phyloP scores from a whole-genome alignment of 2,329 filamentous ascomycete genomes.

The Claviceps pazoutovae region DNA sequence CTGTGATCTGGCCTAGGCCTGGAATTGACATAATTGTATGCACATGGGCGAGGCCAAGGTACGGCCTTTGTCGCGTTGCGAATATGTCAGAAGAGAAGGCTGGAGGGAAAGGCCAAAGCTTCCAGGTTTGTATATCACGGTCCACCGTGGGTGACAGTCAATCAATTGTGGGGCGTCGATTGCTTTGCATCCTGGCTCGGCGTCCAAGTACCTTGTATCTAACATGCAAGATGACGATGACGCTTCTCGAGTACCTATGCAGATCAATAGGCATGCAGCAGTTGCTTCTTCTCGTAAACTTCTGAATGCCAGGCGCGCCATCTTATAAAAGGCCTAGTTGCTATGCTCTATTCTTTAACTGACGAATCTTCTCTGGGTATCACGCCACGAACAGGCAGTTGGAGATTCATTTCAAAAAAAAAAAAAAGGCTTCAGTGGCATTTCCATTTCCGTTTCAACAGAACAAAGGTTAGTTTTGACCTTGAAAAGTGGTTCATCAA shows the following conservation, averaged over 20 bases:
- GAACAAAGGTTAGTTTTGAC: too few relatives aligned
- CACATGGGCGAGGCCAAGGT: constrained; percentile 16
- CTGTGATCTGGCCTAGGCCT: constrained; percentile 54
- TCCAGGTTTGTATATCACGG: too few relatives aligned
- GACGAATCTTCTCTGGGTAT: constrained; percentile 3
- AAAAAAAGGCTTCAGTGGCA: background rate
- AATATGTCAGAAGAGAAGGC: background rate
- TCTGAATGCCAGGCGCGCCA: background rate
- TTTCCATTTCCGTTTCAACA: too few relatives aligned
- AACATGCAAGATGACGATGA: too few relatives aligned
- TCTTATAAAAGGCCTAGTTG: background rate
- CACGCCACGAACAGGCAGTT: background rate
- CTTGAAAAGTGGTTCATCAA: too few relatives aligned
- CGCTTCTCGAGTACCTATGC: too few relatives aligned
- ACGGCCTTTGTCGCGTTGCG: background rate
- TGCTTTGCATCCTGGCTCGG: too few relatives aligned
- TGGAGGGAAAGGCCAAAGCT: background rate
- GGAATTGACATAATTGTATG: constrained; percentile 52
- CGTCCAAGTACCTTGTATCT: too few relatives aligned
- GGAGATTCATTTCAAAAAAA: too few relatives aligned
- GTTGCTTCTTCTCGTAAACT: background rate
- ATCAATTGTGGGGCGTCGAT: too few relatives aligned
- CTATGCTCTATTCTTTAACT: background rate
- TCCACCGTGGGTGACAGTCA: too few relatives aligned
- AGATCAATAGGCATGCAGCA: too few relatives aligned